Evolutionary conservation across 1,139 yeast species (phyloP).

Genomic region (Kurtzmaniella quercitrusa): DNA sequence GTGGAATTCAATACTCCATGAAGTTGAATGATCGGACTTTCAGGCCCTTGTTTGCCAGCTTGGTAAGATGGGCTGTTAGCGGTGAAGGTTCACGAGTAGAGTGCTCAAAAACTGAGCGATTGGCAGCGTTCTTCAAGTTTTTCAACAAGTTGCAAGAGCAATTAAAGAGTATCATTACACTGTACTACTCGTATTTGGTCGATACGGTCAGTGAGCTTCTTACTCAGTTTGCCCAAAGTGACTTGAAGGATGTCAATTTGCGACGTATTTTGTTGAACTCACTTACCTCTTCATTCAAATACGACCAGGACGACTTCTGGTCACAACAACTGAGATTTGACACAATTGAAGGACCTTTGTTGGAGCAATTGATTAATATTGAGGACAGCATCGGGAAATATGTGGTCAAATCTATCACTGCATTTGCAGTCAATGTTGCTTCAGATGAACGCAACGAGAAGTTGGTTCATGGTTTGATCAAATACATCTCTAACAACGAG

Average conservation of each 20-base stretch:
- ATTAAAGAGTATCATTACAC: conserved; percentile 81
- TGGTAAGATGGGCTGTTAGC: conserved; percentile 90
- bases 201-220: conserved; percentile 65
- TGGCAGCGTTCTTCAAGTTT: conserved; percentile 78
- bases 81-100: conserved; percentile 62
- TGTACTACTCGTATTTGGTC: conserved; percentile 79
- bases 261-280: conserved; percentile 72
- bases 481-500: conserved; percentile 32
- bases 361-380: conserved; percentile 60
- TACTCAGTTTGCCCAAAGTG: conserved; percentile 38
- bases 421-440: conserved; percentile 68
- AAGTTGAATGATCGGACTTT: conserved; percentile 90
- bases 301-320: conserved; percentile 95
- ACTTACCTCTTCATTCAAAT: conserved; percentile 73
- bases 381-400: conserved; percentile 72
- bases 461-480: conserved; percentile 36
- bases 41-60: conserved; percentile 83
- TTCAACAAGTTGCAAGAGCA: conserved; percentile 80
- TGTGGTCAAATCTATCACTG: conserved; percentile 73
- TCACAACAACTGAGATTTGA: conserved; percentile 82
- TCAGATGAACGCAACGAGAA: conserved; percentile 76
- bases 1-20: conserved; percentile 77
- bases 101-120: conserved; percentile 44
- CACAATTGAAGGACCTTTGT: conserved; percentile 55
- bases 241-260: conserved; percentile 48